A percentile compares a stretch with the other conserved stretches of the same genome.
phyloP scores from a whole-genome alignment of 1,139 yeast species.

The Schwanniomyces etchellsii region DNA sequence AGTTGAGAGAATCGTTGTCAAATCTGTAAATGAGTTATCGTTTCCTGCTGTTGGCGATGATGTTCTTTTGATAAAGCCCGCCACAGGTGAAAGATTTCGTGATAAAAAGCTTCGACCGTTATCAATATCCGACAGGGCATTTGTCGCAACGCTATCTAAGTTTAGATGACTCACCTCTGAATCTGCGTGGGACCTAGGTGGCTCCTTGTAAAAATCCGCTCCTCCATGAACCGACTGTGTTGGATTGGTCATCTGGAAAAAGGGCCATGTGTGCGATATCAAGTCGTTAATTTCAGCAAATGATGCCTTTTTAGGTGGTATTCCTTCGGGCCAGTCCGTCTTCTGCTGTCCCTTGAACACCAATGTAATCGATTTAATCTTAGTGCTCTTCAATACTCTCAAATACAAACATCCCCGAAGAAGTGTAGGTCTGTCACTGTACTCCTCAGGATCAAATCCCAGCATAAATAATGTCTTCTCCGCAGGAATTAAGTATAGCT shows the following conservation, averaged over 20 bases:
- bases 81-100: constrained; percentile 21
- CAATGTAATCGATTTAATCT: constrained; percentile 63
- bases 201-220: constrained; percentile 46
- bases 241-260: constrained; percentile 40
- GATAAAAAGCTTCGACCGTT: constrained; percentile 19
- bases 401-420: constrained; percentile 77
- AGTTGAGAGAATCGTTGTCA: constrained; percentile 14
- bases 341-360: constrained; percentile 66
- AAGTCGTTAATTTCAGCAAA: constrained; percentile 61
- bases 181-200: constrained; percentile 12
- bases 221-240: constrained; percentile 39
- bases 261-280: constrained; percentile 87
- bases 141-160: constrained; percentile 15
- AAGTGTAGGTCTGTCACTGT: constrained; percentile 62
- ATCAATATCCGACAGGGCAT: constrained; percentile 12
- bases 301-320: constrained; percentile 78
- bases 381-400: constrained; percentile 67
- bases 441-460: constrained; percentile 71
- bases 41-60: constrained; percentile 28
- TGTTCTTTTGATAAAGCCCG: constrained; percentile 34
- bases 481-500: constrained; percentile 57
- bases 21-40: constrained; percentile 16
- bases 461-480: constrained; percentile 77
- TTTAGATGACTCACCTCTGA: constrained; percentile 29
- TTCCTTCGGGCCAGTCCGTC: constrained; percentile 99